Conservation (phyloP, 495 filamentous ascomycete genomes). For the Talaromyces thailandensis region DNA sequence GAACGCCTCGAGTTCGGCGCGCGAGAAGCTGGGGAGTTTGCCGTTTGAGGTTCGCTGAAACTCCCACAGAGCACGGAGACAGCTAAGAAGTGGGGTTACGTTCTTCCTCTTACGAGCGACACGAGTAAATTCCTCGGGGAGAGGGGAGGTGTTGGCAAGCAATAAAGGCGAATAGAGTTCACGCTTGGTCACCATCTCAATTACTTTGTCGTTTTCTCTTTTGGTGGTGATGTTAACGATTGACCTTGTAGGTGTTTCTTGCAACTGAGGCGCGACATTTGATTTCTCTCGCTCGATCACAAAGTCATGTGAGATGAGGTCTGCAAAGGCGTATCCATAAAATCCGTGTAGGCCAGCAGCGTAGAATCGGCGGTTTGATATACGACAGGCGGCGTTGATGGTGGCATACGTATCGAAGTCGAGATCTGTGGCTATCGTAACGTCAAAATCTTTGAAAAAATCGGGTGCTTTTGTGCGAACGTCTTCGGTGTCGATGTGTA, state of each 20-base stretch:
- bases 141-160: slow-evolving; percentile 63
- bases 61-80: slow-evolving; percentile 76
- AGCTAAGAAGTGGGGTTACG: slow-evolving; percentile 73
- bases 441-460: slow-evolving; percentile 71
- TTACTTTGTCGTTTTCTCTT: slow-evolving; percentile 60
- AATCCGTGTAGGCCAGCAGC: slow-evolving; percentile 80
- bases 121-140: slow-evolving; percentile 60
- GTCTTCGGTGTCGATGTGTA: slow-evolving; percentile 58
- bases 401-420: slow-evolving; percentile 59
- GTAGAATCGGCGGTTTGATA: slow-evolving; percentile 74
- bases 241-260: slow-evolving; percentile 71
- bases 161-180: slow-evolving; percentile 79
- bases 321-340: slow-evolving; percentile 91
- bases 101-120: slow-evolving; percentile 58
- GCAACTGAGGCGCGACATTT: slow-evolving; percentile 56
- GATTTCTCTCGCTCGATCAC: slow-evolving; percentile 76
- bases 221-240: slow-evolving; percentile 63
- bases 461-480: slow-evolving; percentile 53
- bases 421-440: slow-evolving; percentile 87
- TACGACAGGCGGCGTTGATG: slow-evolving; percentile 75
- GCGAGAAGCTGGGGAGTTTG: slow-evolving; percentile 46
- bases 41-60: slow-evolving; percentile 49
- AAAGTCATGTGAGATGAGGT: slow-evolving; percentile 80
- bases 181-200: slow-evolving; percentile 86
- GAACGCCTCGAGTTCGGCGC: slow-evolving; percentile 57